A percentile compares a stretch with the other conserved stretches of the same genome.
phyloP scores from a whole-genome alignment of 2,329 filamentous ascomycete species.

The Clarireedia sp. region DNA sequence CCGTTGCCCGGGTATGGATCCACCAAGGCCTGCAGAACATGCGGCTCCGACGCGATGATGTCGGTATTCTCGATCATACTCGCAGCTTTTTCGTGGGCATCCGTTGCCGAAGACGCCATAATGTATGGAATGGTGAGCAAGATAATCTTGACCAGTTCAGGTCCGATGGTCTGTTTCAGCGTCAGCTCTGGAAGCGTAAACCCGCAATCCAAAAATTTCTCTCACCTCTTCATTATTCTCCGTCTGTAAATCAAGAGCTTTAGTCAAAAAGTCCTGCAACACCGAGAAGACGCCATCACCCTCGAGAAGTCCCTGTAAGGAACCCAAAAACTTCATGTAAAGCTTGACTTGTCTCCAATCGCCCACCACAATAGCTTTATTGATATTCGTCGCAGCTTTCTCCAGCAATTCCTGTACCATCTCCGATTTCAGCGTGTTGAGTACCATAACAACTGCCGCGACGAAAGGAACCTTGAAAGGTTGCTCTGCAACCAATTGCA shows the following conservation, averaged over 20 bases:
- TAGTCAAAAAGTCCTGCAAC: constrained; percentile 80
- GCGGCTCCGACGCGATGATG: constrained; percentile 83
- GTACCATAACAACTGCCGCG: constrained; percentile 71
- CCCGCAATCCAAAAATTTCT: neutral
- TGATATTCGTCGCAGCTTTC: constrained; percentile 51
- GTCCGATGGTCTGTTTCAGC: constrained; percentile 50
- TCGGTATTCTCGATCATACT: constrained; percentile 89
- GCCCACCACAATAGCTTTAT: constrained; percentile 61
- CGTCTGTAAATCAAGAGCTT: constrained; percentile 89
- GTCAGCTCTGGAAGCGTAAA: constrained; percentile 8
- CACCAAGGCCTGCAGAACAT: constrained; percentile 76
- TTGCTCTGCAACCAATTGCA: constrained; percentile 79
- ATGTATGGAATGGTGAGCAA: constrained; percentile 89
- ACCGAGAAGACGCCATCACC: constrained; percentile 80
- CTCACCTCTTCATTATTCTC: constrained; percentile 86
- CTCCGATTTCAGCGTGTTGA: constrained; percentile 71
- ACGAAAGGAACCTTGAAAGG: constrained; percentile 97
- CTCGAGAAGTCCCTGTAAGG: constrained; percentile 70
- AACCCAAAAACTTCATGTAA: constrained; percentile 80
- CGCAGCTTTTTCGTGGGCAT: constrained; percentile 64
- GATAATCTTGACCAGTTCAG: constrained; percentile 95
- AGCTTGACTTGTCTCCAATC: constrained; percentile 91
- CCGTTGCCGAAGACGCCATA: constrained; percentile 63
- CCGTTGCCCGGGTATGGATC: constrained; percentile 70
- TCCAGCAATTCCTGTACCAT: constrained; percentile 63